Conservation (phyloP, 768 basidiomycete species). For the Kwoniella newhampshirensis region DNA sequence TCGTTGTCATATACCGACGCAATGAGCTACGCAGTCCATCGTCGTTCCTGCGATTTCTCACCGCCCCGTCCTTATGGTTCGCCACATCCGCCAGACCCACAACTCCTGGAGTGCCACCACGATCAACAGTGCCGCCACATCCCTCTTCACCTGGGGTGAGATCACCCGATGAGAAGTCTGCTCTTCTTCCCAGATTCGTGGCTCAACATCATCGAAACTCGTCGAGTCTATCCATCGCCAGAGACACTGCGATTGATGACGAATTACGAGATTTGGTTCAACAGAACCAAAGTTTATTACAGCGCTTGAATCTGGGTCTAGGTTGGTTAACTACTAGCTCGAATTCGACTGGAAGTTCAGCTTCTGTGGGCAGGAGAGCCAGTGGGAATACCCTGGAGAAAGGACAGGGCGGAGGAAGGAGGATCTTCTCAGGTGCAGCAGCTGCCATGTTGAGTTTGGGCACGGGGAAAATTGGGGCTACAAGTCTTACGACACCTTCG, state of each 20-base stretch:
- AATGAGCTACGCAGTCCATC: not conserved
- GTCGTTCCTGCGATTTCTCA: not conserved
- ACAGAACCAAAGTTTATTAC: slow-evolving; percentile 19
- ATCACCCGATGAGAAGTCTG: slow-evolving; percentile 24
- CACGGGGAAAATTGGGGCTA: not conserved
- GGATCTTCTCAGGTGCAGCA: slow-evolving; percentile 9
- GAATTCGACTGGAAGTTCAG: not conserved
- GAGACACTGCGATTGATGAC: slow-evolving; percentile 7
- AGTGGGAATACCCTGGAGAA: slow-evolving; percentile 32
- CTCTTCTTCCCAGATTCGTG: slow-evolving; percentile 20
- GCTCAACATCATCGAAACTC: slow-evolving; percentile 25
- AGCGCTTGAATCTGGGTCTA: slow-evolving; percentile 17
- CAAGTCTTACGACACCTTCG: not conserved
- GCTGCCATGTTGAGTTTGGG: not conserved
- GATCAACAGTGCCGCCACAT: no score
- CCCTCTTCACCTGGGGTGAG: not conserved
- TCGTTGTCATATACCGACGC: slow-evolving; percentile 9
- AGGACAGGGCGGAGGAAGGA: slow-evolving; percentile 8
- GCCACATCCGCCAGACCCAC: not conserved
- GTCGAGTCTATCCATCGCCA: not conserved
- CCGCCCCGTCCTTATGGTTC: not conserved
- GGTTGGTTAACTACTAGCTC: slow-evolving; percentile 8
- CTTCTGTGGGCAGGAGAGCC: not conserved
- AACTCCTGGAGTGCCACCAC: no score
- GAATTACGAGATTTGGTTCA: slow-evolving; percentile 9